Base-by-base conservation (phyloP, 768 basidiomycete species). In the Tulasnella sp. region DNA sequence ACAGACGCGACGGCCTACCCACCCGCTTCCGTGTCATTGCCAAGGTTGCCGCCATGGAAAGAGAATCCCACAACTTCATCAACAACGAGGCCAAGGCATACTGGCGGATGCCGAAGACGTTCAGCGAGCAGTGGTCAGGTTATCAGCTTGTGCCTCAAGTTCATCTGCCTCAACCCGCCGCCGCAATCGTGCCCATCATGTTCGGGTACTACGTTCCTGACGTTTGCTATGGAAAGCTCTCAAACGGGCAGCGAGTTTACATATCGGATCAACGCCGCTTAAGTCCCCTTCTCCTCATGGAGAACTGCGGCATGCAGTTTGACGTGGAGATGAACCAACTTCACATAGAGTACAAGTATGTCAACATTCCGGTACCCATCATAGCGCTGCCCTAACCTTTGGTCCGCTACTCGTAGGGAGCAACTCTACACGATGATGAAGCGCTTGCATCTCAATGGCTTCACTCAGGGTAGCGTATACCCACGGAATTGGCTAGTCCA, bases 171-270 rank as follows among this genome's bases (percentile, higher is more conserved):
- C 31, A 72, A 39, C 37, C 71, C 40, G 71, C 71, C 29, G 34
- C 29, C 15, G 76, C 76, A 9, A 39, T 76, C n/a, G 76, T 45
- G 9, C 76, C 76, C 8, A 76, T 77, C 75, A 36, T 22, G 9
- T 76, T 77, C 31, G 76, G 76, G 22, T 73, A 45, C 71, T 76
- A 74, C 58, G 29, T 64, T 17, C 69, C 75, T 14, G 76, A 76
- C 3, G 71, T 72, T 45, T 9, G 29, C 31, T 72, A 72, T n/a
- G 17, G 29, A 17, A 72, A n/a, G n/a, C 71, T 72, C n/a, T 72
- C 71, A 4, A 37, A 72, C n/a, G 71, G 71, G 3, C 37, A 38
- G 19, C 7, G 77, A 12, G 9, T 25, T 45, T 45, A 17, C 49
- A 76, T 45, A 7, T 77, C 39, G 49, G 45, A 52, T 52, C 72